Conservation (phyloP, 1,284 basidiomycete genomes). For the Trichosporon inkin region DNA sequence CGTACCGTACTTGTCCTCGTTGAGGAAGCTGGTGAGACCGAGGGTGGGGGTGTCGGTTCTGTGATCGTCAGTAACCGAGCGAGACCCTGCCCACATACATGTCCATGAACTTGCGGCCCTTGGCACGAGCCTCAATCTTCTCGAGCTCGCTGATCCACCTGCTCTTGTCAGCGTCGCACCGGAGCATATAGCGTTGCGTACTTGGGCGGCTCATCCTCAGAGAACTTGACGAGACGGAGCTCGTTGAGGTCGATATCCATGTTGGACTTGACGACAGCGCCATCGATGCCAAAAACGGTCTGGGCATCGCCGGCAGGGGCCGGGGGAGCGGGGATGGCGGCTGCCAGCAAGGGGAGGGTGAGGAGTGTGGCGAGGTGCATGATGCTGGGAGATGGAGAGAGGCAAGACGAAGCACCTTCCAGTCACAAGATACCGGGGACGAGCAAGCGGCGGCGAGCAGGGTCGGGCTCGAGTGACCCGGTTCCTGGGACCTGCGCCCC, state of each 20-base stretch:
- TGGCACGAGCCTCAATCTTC: conserved; percentile 75
- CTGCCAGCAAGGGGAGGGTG: conserved; percentile 34
- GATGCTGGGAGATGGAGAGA: conserved; percentile 8
- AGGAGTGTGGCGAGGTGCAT: conserved; percentile 40
- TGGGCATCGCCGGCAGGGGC: neutral
- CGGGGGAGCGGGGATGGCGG: conserved; percentile 33
- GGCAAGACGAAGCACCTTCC: neutral
- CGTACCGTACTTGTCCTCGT: conserved; percentile 44
- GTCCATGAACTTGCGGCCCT: conserved; percentile 67
- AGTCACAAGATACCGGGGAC: neutral
- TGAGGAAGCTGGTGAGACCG: conserved; percentile 44
- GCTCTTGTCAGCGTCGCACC: conserved; percentile 21
- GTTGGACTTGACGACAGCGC: neutral
- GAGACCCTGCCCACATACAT: conserved; percentile 57
- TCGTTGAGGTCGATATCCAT: conserved; percentile 61
- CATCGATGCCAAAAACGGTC: neutral
- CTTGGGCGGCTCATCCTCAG: conserved; percentile 58
- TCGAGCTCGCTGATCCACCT: conserved; percentile 77
- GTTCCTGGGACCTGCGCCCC: neutral
- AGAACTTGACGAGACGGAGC: conserved; percentile 68
- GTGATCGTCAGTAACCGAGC: conserved; percentile 9
- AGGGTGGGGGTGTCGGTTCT: conserved; percentile 71
- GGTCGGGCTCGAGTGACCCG: conserved; percentile 2
- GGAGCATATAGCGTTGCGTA: conserved; percentile 7
- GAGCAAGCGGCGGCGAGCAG: neutral